Base-by-base conservation (phyloP, 805 yeast genomes). In the Starmerella cellae region DNA sequence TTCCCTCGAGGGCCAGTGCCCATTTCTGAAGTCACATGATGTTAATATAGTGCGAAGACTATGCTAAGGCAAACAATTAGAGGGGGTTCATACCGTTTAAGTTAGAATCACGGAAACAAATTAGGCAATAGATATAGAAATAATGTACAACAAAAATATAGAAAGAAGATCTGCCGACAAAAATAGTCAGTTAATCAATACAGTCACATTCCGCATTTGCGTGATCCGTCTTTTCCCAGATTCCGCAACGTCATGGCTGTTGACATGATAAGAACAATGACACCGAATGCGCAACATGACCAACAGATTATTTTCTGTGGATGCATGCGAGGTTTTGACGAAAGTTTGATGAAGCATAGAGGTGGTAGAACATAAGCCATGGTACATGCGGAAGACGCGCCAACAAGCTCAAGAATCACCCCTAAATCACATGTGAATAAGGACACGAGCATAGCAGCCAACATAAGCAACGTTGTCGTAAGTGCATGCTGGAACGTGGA, bases 331-430 rank as follows among this genome's bases (percentile, higher is more conserved):
- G 45, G 62, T 41, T 56, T 63, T 44, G 64, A 58, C 0, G 84
- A 72, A 53, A 87, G 69, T 48, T 78, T 75, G 47, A 84, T 59
- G 53, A 71, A 81, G 53, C 95, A 87, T 58, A 79, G 58, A 3
- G 95, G 95, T 0, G 97, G 97, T 16, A 87, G 63, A 19, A 87
- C 83, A 57, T 82, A 87, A 0, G 97, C 96, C 79, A 88, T 78
- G 30, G 82, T 66, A 17, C 94, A 83, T 0, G 96, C 96, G 0
- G 94, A 80, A 0, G 94, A 80, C 0, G 95, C 87, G 2, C 97
- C 97, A 26, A 84, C 85, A 3, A 87, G 67, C 56, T 88, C 96
- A 32, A 87, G 66, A 23, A 88, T 78, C 11, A 91, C 81, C 1
- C 97, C 97, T 43, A 87, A 66, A 50, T 85, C 83, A 56, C 95